Percentiles rank a stretch among this genome's conserved stretches.
Evolutionary conservation across 495 filamentous ascomycete genomes (phyloP).

Genomic region (Neurospora tetrasperma): DNA sequence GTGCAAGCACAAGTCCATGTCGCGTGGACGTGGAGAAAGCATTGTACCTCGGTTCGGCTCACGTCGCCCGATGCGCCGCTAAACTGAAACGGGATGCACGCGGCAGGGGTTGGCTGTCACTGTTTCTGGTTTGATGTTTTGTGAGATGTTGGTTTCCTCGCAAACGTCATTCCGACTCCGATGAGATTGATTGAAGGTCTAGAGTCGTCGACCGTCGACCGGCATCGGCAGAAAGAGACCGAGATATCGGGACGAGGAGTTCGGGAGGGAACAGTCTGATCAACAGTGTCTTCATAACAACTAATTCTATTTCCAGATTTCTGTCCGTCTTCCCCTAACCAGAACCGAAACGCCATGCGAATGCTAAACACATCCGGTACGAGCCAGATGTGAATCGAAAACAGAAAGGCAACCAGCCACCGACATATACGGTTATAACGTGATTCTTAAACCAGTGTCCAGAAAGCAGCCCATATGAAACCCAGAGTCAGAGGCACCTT

Average conservation of each 20-base stretch:
- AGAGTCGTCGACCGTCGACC: background rate
- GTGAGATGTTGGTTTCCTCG: slow-evolving; percentile 2
- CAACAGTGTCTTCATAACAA: background rate
- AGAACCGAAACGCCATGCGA: background rate
- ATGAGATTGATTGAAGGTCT: background rate
- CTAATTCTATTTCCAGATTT: background rate
- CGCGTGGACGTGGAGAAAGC: slow-evolving; percentile 5
- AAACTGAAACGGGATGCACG: background rate
- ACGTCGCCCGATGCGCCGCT: background rate
- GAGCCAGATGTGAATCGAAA: background rate
- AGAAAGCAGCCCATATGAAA: slow-evolving; percentile 7
- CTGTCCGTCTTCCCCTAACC: background rate
- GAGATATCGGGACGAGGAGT: background rate
- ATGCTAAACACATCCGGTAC: background rate
- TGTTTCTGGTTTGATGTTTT: background rate
- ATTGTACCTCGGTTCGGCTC: slow-evolving; percentile 15
- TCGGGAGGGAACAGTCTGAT: background rate
- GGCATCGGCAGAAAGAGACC: background rate
- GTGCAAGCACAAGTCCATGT: slow-evolving; percentile 1
- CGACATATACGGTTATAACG: background rate
- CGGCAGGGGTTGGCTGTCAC: background rate
- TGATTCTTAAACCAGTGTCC: background rate
- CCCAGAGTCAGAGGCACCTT: slow-evolving; percentile 4
- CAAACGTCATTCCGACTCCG: slow-evolving; percentile 9
- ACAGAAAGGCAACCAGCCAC: background rate